Evolutionary conservation across 495 filamentous ascomycete genomes (phyloP), one percentile per base, ranked within the genome.

Genomic region (Penicillium simplicissimum): DNA sequence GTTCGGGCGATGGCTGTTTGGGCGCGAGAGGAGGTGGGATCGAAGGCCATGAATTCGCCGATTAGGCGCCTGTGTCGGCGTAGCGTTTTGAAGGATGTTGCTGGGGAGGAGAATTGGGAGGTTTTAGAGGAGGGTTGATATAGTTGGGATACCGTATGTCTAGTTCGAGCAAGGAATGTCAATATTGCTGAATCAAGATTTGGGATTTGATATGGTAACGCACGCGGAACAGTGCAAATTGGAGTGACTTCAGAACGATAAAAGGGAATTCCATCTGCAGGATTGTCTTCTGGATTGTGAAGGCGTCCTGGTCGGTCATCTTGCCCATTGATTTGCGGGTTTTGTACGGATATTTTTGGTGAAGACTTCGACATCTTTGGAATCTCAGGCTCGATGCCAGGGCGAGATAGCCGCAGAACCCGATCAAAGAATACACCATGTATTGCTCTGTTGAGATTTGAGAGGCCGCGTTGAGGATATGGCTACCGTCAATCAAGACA

Each of bases 61-160:
- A 90, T 83, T 1, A 90, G 66, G 11, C 70, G 1, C 66, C 77
- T 0, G 88, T 90, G 67, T 90, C 88, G 23, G 84, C 83, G 48
- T 87, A 88, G 55, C 87, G 79, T 62, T n/a, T 88, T 89, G 25
- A 79, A 76, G 8, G 83, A 82, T 31, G 72, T 83, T 0, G 68
- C 67, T 0, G 76, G 67, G 57, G 81, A 73, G 4, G 83, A 78
- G 38, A 90, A 78, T 43, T 89, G 81, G 5, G 79, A 80, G 11
- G 86, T 88, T 33, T 79, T 75, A 73, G 1, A 90, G 76, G 0
- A 88, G 72, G 13, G 72, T 79, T 13, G 82, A 84, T 23, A 88
- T 89, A 5, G 83, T 81, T 7, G 85, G 84, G n/a, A 90, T 83
- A 6, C 83, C 86, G 60, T 90, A 90, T 19, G 87, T 88, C 81